Percentiles rank a stretch among this genome's conserved stretches.
phyloP scores from a whole-genome alignment of 441 rosid genomes.

The Erodium trifolium region DNA sequence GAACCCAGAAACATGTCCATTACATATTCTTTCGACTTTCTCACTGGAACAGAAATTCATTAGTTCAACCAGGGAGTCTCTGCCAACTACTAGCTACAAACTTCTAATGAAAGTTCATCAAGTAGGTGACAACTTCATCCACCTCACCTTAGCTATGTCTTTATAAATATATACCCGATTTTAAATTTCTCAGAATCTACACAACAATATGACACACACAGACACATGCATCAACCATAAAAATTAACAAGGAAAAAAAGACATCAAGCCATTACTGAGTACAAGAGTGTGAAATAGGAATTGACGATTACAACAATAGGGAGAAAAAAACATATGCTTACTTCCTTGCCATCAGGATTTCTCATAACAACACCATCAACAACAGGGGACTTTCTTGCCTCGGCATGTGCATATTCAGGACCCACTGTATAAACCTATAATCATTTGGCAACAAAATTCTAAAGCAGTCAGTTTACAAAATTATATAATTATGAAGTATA shows the following conservation, averaged over 20 bases:
- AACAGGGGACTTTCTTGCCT: conserved; percentile 99
- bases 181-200: neutral
- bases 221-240: neutral
- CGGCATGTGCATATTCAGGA: conserved; percentile 99
- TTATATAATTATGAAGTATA: neutral
- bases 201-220: neutral
- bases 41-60: neutral
- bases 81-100: neutral
- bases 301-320: neutral
- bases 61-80: conserved; percentile 7
- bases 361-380: conserved; percentile 99
- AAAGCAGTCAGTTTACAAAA: conserved; percentile 15
- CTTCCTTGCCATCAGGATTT: conserved; percentile 98
- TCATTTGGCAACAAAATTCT: conserved; percentile 18
- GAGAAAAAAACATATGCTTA: conserved; percentile 30
- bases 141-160: neutral
- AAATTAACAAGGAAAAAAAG: too few species aligned
- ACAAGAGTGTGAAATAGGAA: neutral
- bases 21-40: conserved; percentile 2
- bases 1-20: conserved; percentile 12
- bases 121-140: neutral
- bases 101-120: neutral
- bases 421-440: conserved; percentile 96
- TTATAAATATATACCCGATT: neutral
- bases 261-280: too few species aligned